Conservation (phyloP, 1,284 basidiomycete genomes). For the Tetrapyrgos nigripes region DNA sequence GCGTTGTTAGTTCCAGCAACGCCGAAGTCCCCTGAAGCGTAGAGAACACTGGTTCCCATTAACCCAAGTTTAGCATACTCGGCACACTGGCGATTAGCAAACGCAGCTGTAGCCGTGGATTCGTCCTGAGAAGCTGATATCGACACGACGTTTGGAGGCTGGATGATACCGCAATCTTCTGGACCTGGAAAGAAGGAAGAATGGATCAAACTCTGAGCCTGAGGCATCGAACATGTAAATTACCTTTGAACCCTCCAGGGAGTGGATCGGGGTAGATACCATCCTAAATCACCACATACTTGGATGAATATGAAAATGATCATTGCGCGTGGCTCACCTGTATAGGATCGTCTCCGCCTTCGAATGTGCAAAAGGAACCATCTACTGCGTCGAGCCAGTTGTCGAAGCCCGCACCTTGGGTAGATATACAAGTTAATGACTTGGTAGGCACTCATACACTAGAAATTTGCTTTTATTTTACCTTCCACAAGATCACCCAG, state of each 20-base stretch:
- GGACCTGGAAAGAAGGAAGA: slow-evolving; percentile 30
- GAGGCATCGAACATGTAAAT: neutral
- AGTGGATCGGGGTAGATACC: slow-evolving; percentile 33
- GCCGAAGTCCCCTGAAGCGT: slow-evolving; percentile 57
- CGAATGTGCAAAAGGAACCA: slow-evolving; percentile 59
- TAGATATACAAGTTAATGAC: neutral
- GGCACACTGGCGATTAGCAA: slow-evolving; percentile 56
- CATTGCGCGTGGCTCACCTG: slow-evolving; percentile 26
- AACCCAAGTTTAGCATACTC: slow-evolving; percentile 61
- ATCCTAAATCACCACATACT: slow-evolving; percentile 21
- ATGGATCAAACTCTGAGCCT: no score
- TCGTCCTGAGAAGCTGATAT: slow-evolving; percentile 60
- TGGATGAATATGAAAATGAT: no score
- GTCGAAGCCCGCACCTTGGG: slow-evolving; percentile 39
- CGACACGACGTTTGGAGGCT: slow-evolving; percentile 59
- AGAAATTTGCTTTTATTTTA: slow-evolving; percentile 11
- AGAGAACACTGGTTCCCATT: slow-evolving; percentile 56
- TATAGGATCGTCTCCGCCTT: slow-evolving; percentile 63
- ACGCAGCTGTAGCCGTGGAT: slow-evolving; percentile 49
- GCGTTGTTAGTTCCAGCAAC: slow-evolving; percentile 47
- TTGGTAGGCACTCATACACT: neutral
- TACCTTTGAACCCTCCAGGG: slow-evolving; percentile 19
- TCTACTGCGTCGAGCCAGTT: slow-evolving; percentile 49
- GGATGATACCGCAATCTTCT: slow-evolving; percentile 57
- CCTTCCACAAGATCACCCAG: slow-evolving; percentile 51